A percentile compares a stretch with the other conserved stretches of the same genome.
These are phyloP conservation scores for Ustilago loliicola DNA, from an alignment of 1,284 basidiomycete species.

Conservation along the genomic window DNA sequence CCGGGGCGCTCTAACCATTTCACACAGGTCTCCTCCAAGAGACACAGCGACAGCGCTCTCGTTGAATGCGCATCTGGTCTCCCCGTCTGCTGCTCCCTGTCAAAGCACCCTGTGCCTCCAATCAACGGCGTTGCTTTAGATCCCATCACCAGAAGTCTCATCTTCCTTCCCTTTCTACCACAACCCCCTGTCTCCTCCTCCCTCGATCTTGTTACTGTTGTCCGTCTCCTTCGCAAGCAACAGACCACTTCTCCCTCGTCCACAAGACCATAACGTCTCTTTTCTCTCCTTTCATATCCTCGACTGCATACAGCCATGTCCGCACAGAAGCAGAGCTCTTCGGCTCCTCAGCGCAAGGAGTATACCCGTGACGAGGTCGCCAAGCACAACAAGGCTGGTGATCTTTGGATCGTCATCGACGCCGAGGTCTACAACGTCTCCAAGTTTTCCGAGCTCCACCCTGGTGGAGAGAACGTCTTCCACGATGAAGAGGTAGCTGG, in stretches of 20 bases:
- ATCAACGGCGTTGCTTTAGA: slow-evolving; percentile 10
- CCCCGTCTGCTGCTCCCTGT: neutral
- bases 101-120: slow-evolving; percentile 3
- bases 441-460: slow-evolving; percentile 69
- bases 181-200: slow-evolving; percentile 5
- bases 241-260: neutral
- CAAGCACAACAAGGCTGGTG: slow-evolving; percentile 89
- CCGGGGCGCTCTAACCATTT: neutral
- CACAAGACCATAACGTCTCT: neutral
- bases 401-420: slow-evolving; percentile 82
- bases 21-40: slow-evolving; percentile 4
- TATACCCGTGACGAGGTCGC: slow-evolving; percentile 84
- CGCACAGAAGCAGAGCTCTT: slow-evolving; percentile 48
- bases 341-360: slow-evolving; percentile 67
- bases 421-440: slow-evolving; percentile 69
- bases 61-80: neutral
- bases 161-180: slow-evolving; percentile 8
- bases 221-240: too few relatives aligned
- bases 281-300: neutral
- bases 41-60: neutral
- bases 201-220: neutral
- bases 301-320: slow-evolving; percentile 36
- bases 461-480: slow-evolving; percentile 68
- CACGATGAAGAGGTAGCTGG: slow-evolving; percentile 67
- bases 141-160: neutral